Evolutionary conservation across 1,284 basidiomycete species (phyloP).

Genomic region (Heterobasidion occidentale): DNA sequence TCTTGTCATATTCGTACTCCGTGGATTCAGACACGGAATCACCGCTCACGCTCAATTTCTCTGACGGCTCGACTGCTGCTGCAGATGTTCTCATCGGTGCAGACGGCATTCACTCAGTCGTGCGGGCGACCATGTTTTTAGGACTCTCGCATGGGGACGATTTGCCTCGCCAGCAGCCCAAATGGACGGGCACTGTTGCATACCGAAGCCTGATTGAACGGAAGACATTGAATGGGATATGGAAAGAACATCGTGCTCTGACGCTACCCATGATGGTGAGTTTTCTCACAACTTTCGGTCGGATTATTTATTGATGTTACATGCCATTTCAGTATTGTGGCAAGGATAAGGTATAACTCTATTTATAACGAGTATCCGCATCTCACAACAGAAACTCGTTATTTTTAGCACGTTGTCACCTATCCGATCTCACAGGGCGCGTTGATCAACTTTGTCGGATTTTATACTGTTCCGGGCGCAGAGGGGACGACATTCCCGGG

Average conservation of each 20-base stretch:
- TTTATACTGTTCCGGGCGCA: conserved; percentile 11
- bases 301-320: neutral
- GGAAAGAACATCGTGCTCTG: conserved; percentile 28
- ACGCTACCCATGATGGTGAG: conserved; percentile 8
- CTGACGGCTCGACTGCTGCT: conserved; percentile 25
- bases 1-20: conserved; percentile 15
- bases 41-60: conserved; percentile 23
- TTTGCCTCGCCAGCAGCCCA: conserved; percentile 16
- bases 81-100: conserved; percentile 37
- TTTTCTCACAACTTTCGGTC: neutral
- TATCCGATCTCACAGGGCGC: conserved; percentile 19
- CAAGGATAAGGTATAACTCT: conserved; percentile 27
- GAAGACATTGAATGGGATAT: conserved; percentile 22
- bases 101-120: conserved; percentile 34
- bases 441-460: conserved; percentile 16
- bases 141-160: conserved; percentile 10
- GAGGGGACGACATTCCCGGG: conserved; percentile 15
- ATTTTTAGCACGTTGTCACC: conserved; percentile 15
- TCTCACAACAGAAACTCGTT: too few relatives aligned
- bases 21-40: neutral
- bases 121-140: conserved; percentile 25
- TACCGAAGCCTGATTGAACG: conserved; percentile 30
- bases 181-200: conserved; percentile 34
- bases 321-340: conserved; percentile 30
- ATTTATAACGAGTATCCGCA: too few relatives aligned